Conservation (phyloP, 2,329 filamentous ascomycete species). For the Epichloe sp. region DNA sequence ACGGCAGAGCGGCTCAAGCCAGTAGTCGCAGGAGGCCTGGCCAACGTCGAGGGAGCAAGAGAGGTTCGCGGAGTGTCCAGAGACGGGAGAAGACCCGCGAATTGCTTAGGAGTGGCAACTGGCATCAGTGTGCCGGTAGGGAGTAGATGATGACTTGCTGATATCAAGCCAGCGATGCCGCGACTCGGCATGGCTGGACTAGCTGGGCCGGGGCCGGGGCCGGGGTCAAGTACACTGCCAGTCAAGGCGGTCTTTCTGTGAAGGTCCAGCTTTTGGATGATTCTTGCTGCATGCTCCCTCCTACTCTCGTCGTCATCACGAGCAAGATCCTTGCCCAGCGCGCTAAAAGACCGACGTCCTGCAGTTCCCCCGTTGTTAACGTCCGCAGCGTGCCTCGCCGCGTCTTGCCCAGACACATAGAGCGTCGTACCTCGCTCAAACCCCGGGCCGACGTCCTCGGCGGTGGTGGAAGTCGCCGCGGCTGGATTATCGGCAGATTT, state of each 20-base stretch:
- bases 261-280: slow-evolving; percentile 86
- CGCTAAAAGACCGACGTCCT: slow-evolving; percentile 44
- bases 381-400: slow-evolving; percentile 59
- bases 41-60: slow-evolving; percentile 70
- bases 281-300: slow-evolving; percentile 70
- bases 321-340: slow-evolving; percentile 31
- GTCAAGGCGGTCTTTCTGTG: slow-evolving; percentile 64
- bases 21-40: slow-evolving; percentile 70
- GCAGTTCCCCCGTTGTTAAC: slow-evolving; percentile 30
- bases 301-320: slow-evolving; percentile 60
- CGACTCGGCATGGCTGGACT: slow-evolving; percentile 30
- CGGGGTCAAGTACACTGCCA: slow-evolving; percentile 22
- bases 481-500: slow-evolving; percentile 57
- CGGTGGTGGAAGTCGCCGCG: slow-evolving; percentile 36
- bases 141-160: slow-evolving; percentile 67
- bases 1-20: slow-evolving; percentile 80
- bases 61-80: slow-evolving; percentile 41
- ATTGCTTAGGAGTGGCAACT: slow-evolving; percentile 15
- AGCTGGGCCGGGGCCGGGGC: neutral
- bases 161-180: slow-evolving; percentile 76
- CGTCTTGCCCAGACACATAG: slow-evolving; percentile 47
- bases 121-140: slow-evolving; percentile 30
- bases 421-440: slow-evolving; percentile 53
- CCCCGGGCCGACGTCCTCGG: slow-evolving; percentile 30
- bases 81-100: slow-evolving; percentile 20